Evolutionary conservation across 768 basidiomycete genomes (phyloP).

Genomic region (Erythrobasidium yunnanense): DNA sequence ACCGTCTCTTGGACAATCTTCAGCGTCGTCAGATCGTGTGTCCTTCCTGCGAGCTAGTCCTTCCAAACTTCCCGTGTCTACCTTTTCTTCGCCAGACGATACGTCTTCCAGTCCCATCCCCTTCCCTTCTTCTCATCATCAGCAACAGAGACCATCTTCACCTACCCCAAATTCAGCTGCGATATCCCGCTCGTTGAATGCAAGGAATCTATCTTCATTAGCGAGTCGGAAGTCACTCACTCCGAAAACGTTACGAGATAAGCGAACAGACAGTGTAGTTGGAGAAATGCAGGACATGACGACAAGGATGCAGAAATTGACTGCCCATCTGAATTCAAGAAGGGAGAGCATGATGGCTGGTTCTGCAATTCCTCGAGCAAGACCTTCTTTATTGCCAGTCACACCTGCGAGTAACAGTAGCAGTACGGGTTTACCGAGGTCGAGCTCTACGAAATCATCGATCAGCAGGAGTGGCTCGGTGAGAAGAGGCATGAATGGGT

Average conservation of each 20-base stretch:
- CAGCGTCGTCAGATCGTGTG: background rate
- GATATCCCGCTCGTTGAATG: background rate
- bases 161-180: background rate
- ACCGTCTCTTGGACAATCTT: background rate
- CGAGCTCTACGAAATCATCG: background rate
- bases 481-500: background rate
- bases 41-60: background rate
- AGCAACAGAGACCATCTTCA: background rate
- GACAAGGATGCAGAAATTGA: slow-evolving; percentile 3
- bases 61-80: background rate
- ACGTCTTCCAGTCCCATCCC: background rate
- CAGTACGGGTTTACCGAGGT: background rate
- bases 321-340: background rate
- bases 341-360: slow-evolving; percentile 21
- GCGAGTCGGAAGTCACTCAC: background rate
- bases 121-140: background rate
- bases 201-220: background rate
- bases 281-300: slow-evolving; percentile 23
- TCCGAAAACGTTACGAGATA: background rate
- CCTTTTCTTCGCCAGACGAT: background rate
- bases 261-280: slow-evolving; percentile 4
- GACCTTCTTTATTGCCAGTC: background rate
- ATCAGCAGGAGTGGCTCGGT: background rate
- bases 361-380: slow-evolving; percentile 9
- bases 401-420: background rate